Evolutionary conservation across 208 protist genomes (phyloP).

Genomic region (Naegleria gruberi): DNA sequence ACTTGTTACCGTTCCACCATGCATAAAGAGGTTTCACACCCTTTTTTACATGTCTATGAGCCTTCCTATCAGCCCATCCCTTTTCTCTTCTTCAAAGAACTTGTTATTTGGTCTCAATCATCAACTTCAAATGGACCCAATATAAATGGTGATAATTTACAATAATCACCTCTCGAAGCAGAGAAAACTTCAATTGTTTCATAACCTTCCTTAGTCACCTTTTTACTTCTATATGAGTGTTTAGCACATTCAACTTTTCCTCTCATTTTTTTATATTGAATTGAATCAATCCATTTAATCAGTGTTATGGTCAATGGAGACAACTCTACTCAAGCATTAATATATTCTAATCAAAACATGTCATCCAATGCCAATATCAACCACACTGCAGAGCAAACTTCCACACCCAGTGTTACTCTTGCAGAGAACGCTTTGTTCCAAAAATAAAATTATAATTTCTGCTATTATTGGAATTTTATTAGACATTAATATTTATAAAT

Average conservation of each 20-base stretch:
- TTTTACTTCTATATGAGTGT: neutral
- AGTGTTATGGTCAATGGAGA: too few species aligned
- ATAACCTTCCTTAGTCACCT: neutral
- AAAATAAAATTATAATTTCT: too few species aligned
- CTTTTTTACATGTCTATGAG: constrained; percentile 10
- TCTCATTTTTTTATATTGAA: neutral
- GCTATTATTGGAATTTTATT: too few species aligned
- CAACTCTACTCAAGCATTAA: too few species aligned
- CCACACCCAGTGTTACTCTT: too few species aligned
- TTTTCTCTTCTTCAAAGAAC: neutral
- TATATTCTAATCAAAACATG: too few species aligned
- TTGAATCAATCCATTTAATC: too few species aligned
- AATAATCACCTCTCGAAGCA: neutral
- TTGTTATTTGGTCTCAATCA: neutral
- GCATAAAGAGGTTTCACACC: neutral
- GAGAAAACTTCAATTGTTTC: neutral
- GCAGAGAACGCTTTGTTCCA: too few species aligned
- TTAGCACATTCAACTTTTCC: too few species aligned
- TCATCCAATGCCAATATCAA: too few species aligned
- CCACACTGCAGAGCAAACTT: too few species aligned
- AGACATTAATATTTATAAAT: too few species aligned
- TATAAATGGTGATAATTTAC: neutral
- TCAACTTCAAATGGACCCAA: neutral
- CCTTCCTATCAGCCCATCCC: neutral
- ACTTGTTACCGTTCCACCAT: constrained; percentile 12